Evolutionary conservation across 1,139 yeast species (phyloP).

Genomic region (Pichia sp.): DNA sequence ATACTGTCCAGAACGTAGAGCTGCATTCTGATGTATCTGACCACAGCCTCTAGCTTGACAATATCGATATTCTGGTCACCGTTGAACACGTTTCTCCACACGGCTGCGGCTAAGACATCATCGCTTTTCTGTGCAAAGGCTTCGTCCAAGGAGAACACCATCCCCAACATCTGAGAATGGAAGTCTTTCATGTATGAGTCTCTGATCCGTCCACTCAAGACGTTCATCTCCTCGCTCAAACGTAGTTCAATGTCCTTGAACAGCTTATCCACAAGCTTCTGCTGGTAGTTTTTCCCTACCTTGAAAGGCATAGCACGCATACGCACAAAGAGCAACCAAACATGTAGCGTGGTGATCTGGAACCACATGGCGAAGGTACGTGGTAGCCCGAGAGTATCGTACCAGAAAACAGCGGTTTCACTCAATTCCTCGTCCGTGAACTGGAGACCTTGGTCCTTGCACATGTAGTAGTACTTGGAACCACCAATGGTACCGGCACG

Average conservation of each 20-base stretch:
- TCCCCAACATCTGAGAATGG: slow-evolving; percentile 85
- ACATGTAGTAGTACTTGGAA: slow-evolving; percentile 75
- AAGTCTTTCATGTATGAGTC: slow-evolving; percentile 87
- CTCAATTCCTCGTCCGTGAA: slow-evolving; percentile 66
- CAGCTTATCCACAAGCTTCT: slow-evolving; percentile 81
- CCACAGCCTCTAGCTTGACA: slow-evolving; percentile 79
- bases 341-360: slow-evolving; percentile 83
- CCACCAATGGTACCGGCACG: slow-evolving; percentile 96
- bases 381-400: slow-evolving; percentile 76
- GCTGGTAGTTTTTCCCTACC: slow-evolving; percentile 86
- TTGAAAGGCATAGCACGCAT: slow-evolving; percentile 95
- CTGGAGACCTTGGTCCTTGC: slow-evolving; percentile 78
- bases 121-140: slow-evolving; percentile 77
- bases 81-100: slow-evolving; percentile 88
- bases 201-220: slow-evolving; percentile 76
- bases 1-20: slow-evolving; percentile 78
- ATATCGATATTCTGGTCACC: slow-evolving; percentile 80
- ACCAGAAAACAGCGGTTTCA: slow-evolving; percentile 65
- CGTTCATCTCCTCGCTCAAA: slow-evolving; percentile 79
- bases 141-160: slow-evolving; percentile 88
- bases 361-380: slow-evolving; percentile 91
- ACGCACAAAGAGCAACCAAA: slow-evolving; percentile 89
- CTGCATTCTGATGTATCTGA: slow-evolving; percentile 85
- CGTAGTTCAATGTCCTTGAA: slow-evolving; percentile 87
- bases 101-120: slow-evolving; percentile 77